Evolutionary conservation across 345 rosid genomes (phyloP).

Genomic region (Corymbia maculata): DNA sequence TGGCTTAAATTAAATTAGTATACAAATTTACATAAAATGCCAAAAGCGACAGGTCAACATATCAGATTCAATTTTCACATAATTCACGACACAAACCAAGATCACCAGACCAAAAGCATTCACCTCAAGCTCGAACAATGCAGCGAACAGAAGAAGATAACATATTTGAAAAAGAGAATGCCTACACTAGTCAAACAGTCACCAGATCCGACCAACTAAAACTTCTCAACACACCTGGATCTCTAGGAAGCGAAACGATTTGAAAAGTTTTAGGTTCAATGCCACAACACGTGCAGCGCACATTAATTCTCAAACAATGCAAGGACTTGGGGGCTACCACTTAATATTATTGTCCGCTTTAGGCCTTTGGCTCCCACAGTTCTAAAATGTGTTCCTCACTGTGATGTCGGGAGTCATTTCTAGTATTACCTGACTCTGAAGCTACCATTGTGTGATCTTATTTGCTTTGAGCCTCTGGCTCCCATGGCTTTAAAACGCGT

Average conservation of each 20-base stretch:
- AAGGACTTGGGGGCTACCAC: too few relatives aligned
- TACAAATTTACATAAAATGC: not conserved
- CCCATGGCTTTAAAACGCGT: too few relatives aligned
- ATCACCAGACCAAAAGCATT: not conserved
- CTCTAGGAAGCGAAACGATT: not conserved
- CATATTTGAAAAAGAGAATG: not conserved
- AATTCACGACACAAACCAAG: not conserved
- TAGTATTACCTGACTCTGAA: too few relatives aligned
- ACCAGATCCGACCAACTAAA: not conserved
- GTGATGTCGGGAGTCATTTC: too few relatives aligned
- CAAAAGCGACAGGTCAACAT: not conserved
- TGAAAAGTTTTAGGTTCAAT: not conserved
- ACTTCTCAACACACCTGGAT: not conserved
- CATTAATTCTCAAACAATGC: too few relatives aligned
- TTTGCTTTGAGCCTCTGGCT: too few relatives aligned
- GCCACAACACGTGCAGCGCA: not conserved
- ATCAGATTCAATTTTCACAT: not conserved
- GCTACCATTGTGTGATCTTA: too few relatives aligned
- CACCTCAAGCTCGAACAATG: not conserved
- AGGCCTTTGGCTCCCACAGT: too few relatives aligned
- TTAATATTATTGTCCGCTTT: too few relatives aligned
- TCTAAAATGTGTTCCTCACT: too few relatives aligned
- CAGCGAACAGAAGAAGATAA: not conserved
- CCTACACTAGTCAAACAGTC: not conserved
- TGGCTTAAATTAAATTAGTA: not conserved